phyloP scores from a whole-genome alignment of 164 flowering plant species.

The Stephania yunnanensis region DNA sequence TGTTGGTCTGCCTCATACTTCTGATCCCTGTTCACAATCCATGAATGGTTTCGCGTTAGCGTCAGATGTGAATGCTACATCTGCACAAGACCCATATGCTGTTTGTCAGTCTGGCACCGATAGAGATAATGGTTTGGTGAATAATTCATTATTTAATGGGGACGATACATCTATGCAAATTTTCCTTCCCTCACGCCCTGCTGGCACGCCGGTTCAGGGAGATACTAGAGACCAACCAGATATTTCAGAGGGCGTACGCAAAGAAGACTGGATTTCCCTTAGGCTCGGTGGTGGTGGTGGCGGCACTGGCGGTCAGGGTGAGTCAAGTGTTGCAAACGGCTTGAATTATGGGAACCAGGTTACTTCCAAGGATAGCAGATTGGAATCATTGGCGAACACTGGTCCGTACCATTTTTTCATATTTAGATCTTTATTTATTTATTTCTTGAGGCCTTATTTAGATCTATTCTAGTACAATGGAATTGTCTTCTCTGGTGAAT shows the following conservation, averaged over 20 bases:
- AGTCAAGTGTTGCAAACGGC: conserved; percentile 37
- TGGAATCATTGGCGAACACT: conserved; percentile 54
- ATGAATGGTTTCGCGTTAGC: conserved; percentile 53
- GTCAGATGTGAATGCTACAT: conserved; percentile 36
- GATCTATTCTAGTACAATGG: too few species aligned
- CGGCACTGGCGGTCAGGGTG: conserved; percentile 28
- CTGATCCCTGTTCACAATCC: conserved; percentile 37
- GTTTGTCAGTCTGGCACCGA: conserved; percentile 33
- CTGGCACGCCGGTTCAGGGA: conserved; percentile 36
- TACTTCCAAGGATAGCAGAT: conserved; percentile 38
- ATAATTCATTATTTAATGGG: conserved; percentile 60
- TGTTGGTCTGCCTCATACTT: conserved; percentile 40
- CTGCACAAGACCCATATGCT: conserved; percentile 43
- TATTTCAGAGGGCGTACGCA: conserved; percentile 45
- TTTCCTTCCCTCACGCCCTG: conserved; percentile 77
- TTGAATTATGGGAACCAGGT: conserved; percentile 36
- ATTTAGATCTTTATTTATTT: too few species aligned
- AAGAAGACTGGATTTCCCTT: conserved; percentile 92
- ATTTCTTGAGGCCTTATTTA: too few species aligned
- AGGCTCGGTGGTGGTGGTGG: conserved; percentile 66
- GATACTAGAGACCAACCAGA: conserved; percentile 50
- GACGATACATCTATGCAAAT: conserved; percentile 85
- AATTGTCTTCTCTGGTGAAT: too few species aligned
- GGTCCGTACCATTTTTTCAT: conserved; percentile 25
- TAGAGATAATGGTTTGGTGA: conserved; percentile 53